Evolutionary conservation across 1,139 yeast species (phyloP).

Genomic region (Debaryomycetaceae sp.): DNA sequence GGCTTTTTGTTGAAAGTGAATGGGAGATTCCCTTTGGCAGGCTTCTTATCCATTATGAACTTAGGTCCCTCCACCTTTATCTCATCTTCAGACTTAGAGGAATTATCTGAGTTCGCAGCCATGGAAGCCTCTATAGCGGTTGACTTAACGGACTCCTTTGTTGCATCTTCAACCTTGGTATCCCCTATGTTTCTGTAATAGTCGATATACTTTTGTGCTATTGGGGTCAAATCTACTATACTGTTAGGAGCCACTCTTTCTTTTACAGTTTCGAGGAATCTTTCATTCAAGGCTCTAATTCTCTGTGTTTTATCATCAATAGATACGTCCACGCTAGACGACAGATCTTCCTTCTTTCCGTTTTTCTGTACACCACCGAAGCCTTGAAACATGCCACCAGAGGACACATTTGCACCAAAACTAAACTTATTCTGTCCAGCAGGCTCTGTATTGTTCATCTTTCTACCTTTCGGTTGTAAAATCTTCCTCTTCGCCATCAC

Average conservation of each 20-base stretch:
- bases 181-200: conserved; percentile 45
- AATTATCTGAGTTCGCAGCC: conserved; percentile 15
- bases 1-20: conserved; percentile 54
- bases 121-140: background rate
- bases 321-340: background rate
- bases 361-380: background rate
- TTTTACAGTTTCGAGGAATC: conserved; percentile 51
- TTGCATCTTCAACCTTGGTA: conserved; percentile 4
- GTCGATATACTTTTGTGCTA: conserved; percentile 57
- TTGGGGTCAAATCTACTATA: conserved; percentile 54
- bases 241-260: conserved; percentile 43
- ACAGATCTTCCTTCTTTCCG: background rate
- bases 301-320: conserved; percentile 30
- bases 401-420: background rate
- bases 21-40: conserved; percentile 55
- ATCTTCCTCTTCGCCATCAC: conserved; percentile 68
- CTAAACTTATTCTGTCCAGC: conserved; percentile 1
- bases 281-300: conserved; percentile 66
- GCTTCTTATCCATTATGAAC: conserved; percentile 51
- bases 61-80: conserved; percentile 62
- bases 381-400: background rate
- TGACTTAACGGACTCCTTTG: background rate
- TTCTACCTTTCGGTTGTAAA: conserved; percentile 50
- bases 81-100: conserved; percentile 35
- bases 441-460: background rate